Conservation (phyloP, 805 yeast genomes). For the Scheffersomyces ergatensis region DNA sequence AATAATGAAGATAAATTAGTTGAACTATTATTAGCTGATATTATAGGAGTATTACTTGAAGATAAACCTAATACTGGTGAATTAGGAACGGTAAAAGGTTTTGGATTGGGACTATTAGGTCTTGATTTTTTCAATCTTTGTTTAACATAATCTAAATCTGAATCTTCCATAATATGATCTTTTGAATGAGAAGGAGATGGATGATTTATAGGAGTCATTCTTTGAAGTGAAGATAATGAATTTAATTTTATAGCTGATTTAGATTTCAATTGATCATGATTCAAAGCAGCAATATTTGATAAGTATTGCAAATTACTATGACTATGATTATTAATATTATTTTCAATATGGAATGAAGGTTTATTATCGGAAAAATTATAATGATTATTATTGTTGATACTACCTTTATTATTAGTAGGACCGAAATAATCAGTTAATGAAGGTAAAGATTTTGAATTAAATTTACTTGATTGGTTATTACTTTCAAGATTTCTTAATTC, state of each 20-base stretch:
- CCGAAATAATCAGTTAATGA: slow-evolving; percentile 49
- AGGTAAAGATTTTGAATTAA: slow-evolving; percentile 47
- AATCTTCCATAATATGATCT: slow-evolving; percentile 30
- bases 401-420: background rate
- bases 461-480: background rate
- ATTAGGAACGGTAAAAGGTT: slow-evolving; percentile 40
- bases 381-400: slow-evolving; percentile 9
- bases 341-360: slow-evolving; percentile 7
- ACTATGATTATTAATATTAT: slow-evolving; percentile 4
- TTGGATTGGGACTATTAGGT: slow-evolving; percentile 46
- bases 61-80: slow-evolving; percentile 43
- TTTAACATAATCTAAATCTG: slow-evolving; percentile 47
- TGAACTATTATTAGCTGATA: slow-evolving; percentile 39
- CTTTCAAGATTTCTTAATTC: slow-evolving; percentile 45
- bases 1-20: slow-evolving; percentile 37
- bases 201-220: slow-evolving; percentile 57
- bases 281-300: slow-evolving; percentile 19
- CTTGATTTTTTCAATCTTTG: slow-evolving; percentile 45
- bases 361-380: slow-evolving; percentile 2
- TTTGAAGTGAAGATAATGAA: slow-evolving; percentile 50
- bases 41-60: slow-evolving; percentile 36
- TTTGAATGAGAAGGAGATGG: slow-evolving; percentile 9
- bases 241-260: slow-evolving; percentile 18
- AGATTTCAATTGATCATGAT: slow-evolving; percentile 5
- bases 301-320: slow-evolving; percentile 20